Base-by-base conservation (phyloP, 306 rosid species). In the Prunus mongolica region DNA sequence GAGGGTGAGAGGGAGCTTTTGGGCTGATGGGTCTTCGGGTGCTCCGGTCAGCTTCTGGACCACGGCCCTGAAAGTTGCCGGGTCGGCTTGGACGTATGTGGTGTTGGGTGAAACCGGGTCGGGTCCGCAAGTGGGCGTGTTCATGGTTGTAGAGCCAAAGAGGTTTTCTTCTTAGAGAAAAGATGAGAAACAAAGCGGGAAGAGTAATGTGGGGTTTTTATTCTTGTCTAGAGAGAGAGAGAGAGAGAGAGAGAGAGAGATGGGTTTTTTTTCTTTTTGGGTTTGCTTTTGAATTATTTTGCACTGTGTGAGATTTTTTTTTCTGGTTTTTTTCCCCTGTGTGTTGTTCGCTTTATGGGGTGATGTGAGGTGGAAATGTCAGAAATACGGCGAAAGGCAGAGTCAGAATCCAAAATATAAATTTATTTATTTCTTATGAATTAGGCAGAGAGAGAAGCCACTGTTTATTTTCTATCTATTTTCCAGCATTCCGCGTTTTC, bases 41-140 rank as follows among this genome's bases (percentile, higher is more conserved):
- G 97, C 98, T 30, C 98, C 97, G 79, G 98, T 92, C 2, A 95
- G 88, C 51, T 87, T 89, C 65, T 92, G 97, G 2, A 95, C 98
- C 2, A 91, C 91, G 0, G 89, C 84, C 3, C 97, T 89, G 91
- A 92, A 95, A 51, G 77, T 89, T 25, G 96, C 87, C 0, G 97
- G 91, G 84, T 92, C 93, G 2, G 96, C 93, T 83, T 95, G 91
- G 20, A 95, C 96, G 71, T 87, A 90, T 69, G 95, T 95, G 7
- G 98, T 92, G 91, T 89, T 90, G 24, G 97, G 77, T 10, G 91
- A 76, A 19, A 81, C 80, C 18, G 92, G 86, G 89, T 86, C 87
- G 81, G 92, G 61, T 57, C 80, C 84, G 44, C 81, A 81, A 62
- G 64, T 0, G 38, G 86, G 79, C 62, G 88, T 74, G 74, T 67